Evolutionary conservation across 2,329 filamentous ascomycete genomes (phyloP).

Genomic region (Alternaria alternata): DNA sequence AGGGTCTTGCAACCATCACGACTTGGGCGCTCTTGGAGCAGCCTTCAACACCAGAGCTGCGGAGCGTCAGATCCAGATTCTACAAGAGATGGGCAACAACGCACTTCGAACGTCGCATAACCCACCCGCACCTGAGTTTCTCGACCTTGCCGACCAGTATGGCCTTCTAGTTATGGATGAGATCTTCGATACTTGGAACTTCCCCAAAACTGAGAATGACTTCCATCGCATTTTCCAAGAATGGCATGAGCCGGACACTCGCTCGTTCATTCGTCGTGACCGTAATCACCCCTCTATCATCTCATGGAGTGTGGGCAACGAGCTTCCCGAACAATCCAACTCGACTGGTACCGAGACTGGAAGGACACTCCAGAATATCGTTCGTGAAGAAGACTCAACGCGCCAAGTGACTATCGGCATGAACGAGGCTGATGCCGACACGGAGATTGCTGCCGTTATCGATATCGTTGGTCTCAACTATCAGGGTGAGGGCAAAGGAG

Average conservation of each 20-base stretch:
- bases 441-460: slow-evolving; percentile 52
- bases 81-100: slow-evolving; percentile 62
- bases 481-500: slow-evolving; percentile 60
- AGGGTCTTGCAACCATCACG: slow-evolving; percentile 61
- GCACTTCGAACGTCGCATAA: slow-evolving; percentile 64
- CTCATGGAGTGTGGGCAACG: slow-evolving; percentile 64
- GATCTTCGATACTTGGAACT: slow-evolving; percentile 63
- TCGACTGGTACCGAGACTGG: slow-evolving; percentile 45
- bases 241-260: slow-evolving; percentile 63
- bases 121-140: slow-evolving; percentile 60
- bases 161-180: slow-evolving; percentile 64
- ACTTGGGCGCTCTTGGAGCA: slow-evolving; percentile 60
- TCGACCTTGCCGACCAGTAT: slow-evolving; percentile 60
- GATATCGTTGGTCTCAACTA: slow-evolving; percentile 65
- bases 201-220: slow-evolving; percentile 58
- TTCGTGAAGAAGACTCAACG: slow-evolving; percentile 59
- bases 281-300: slow-evolving; percentile 64
- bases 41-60: slow-evolving; percentile 62
- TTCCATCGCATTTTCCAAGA: slow-evolving; percentile 62
- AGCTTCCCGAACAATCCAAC: slow-evolving; percentile 59
- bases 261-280: slow-evolving; percentile 62
- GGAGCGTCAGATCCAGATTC: slow-evolving; percentile 59
- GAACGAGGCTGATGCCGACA: slow-evolving; percentile 56
- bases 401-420: slow-evolving; percentile 57
- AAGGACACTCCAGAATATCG: slow-evolving; percentile 53